Conservation (phyloP, 805 yeast species). For the Clavispora santaluciae region DNA sequence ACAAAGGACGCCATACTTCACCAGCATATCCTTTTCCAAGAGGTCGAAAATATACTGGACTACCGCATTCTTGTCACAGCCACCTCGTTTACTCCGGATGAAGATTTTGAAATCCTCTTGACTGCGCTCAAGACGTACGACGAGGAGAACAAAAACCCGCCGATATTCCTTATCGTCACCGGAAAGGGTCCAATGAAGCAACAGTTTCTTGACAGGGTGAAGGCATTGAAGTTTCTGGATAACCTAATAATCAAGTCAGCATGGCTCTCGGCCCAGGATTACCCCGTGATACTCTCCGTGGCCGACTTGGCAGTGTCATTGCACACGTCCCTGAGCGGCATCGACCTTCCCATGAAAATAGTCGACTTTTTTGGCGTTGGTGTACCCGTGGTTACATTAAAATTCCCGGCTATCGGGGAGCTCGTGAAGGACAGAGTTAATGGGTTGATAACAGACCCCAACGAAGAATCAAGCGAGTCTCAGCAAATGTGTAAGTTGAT, state of each 20-base stretch:
- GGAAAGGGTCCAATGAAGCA: constrained; percentile 88
- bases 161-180: constrained; percentile 72
- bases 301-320: constrained; percentile 89
- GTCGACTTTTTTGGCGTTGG: constrained; percentile 97
- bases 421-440: constrained; percentile 64
- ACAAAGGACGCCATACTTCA: constrained; percentile 25
- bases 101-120: constrained; percentile 68
- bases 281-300: constrained; percentile 66
- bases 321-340: constrained; percentile 88
- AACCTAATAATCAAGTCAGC: constrained; percentile 56
- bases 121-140: constrained; percentile 66
- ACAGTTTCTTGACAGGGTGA: constrained; percentile 46
- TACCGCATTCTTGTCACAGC: constrained; percentile 77
- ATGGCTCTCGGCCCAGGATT: constrained; percentile 78
- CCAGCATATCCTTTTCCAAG: constrained; percentile 24
- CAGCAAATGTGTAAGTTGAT: constrained; percentile 25
- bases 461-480: constrained; percentile 9
- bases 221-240: constrained; percentile 37
- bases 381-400: constrained; percentile 77
- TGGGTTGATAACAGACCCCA: constrained; percentile 50
- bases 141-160: constrained; percentile 31
- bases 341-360: constrained; percentile 95
- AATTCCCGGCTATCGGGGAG: constrained; percentile 74
- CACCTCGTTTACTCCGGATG: constrained; percentile 95
- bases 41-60: constrained; percentile 18